These are phyloP conservation scores for Mortierella claussenii DNA, from an alignment of 192 early-diverging fungal species.

Conservation along the genomic window DNA sequence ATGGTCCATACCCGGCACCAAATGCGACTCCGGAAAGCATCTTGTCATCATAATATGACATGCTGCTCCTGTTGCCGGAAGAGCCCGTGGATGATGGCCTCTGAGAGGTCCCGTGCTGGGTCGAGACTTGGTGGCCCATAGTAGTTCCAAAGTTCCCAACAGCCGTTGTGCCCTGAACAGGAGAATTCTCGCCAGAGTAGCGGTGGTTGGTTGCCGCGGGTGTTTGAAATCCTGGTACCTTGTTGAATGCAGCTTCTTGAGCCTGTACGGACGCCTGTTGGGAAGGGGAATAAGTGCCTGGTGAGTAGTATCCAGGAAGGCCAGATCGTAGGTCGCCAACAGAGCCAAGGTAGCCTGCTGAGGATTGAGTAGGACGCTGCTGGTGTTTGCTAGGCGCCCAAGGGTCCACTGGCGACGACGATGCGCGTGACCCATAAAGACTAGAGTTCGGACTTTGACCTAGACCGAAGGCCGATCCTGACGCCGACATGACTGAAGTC, in stretches of 20 bases:
- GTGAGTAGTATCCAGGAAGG: constrained; percentile 25
- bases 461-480: constrained; percentile 8
- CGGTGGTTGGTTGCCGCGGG: constrained; percentile 7
- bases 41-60: constrained; percentile 34
- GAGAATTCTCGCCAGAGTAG: constrained; percentile 38
- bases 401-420: constrained; percentile 22
- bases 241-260: constrained; percentile 19
- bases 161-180: constrained; percentile 16
- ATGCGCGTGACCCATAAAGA: constrained; percentile 6
- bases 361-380: constrained; percentile 13
- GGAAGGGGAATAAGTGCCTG: constrained; percentile 12
- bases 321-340: constrained; percentile 36
- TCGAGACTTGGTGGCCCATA: constrained; percentile 11
- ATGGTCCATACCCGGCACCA: constrained; percentile 43
- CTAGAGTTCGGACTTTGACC: constrained; percentile 9
- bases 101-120: constrained; percentile 13
- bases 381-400: constrained; percentile 27
- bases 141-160: constrained; percentile 14
- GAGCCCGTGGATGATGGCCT: constrained; percentile 6
- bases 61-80: constrained; percentile 16
- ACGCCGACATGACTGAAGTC: background rate
- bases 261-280: constrained; percentile 14
- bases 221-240: constrained; percentile 25
- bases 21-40: constrained; percentile 28
- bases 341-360: constrained; percentile 17